These are phyloP conservation scores for Pistacia atlantica DNA, from an alignment of 345 rosid species.

Conservation along the genomic window DNA sequence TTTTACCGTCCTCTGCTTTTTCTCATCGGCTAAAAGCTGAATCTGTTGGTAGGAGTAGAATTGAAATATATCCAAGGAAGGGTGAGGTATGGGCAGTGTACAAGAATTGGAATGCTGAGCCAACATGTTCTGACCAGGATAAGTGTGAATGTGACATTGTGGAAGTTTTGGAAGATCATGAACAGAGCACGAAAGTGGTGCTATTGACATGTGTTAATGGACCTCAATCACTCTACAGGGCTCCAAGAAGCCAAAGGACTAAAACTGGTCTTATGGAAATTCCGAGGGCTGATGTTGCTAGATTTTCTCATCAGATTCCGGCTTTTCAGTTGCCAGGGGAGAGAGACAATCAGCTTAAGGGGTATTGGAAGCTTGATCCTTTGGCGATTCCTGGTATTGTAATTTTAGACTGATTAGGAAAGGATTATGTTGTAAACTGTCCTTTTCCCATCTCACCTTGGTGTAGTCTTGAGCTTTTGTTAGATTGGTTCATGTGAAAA, in stretches of 20 bases:
- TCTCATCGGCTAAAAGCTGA: slow-evolving; percentile 48
- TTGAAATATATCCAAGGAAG: slow-evolving; percentile 43
- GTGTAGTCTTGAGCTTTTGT: not conserved
- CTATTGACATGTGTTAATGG: slow-evolving; percentile 29
- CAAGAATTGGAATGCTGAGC: slow-evolving; percentile 30
- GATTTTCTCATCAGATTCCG: slow-evolving; percentile 67
- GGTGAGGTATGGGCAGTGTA: slow-evolving; percentile 68
- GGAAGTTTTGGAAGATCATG: slow-evolving; percentile 43
- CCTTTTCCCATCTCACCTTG: not conserved
- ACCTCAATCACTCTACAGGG: slow-evolving; percentile 30
- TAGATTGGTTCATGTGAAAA: slow-evolving; percentile 10
- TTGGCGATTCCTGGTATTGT: slow-evolving; percentile 31
- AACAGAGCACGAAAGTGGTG: slow-evolving; percentile 26
- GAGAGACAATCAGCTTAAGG: slow-evolving; percentile 9
- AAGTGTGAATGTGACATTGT: slow-evolving; percentile 43
- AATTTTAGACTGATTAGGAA: slow-evolving; percentile 29
- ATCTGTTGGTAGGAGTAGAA: slow-evolving; percentile 17
- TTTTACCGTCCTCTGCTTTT: slow-evolving; percentile 31
- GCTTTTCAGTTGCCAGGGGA: slow-evolving; percentile 33
- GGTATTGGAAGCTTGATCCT: slow-evolving; percentile 55
- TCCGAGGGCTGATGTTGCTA: slow-evolving; percentile 25
- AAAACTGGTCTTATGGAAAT: slow-evolving; percentile 33
- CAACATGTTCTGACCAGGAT: slow-evolving; percentile 13
- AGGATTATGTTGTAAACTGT: not conserved
- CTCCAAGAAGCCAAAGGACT: slow-evolving; percentile 36